These are phyloP conservation scores for Nicotiana knightiana DNA, from an alignment of 257 asterid genomes.

Conservation along the genomic window DNA sequence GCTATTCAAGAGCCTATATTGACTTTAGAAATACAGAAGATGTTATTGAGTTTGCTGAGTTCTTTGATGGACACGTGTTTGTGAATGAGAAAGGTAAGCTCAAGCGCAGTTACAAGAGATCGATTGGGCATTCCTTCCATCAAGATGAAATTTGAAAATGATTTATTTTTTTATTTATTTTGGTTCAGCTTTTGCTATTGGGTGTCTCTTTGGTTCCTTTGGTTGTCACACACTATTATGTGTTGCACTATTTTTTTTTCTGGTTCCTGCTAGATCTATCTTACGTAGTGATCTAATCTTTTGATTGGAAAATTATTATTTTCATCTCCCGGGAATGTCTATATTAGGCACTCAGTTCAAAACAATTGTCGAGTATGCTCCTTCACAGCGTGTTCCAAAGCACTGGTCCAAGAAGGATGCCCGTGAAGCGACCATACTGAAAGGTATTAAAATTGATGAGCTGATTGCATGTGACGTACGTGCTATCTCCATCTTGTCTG, in stretches of 20 bases:
- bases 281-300: neutral
- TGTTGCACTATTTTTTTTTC: neutral
- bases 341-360: conserved; percentile 77
- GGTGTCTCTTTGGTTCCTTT: neutral
- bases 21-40: conserved; percentile 71
- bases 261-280: neutral
- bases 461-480: conserved; percentile 20
- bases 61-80: conserved; percentile 84
- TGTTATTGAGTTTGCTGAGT: conserved; percentile 86
- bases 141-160: neutral
- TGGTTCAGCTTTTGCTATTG: neutral
- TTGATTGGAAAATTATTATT: neutral
- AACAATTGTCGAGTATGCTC: conserved; percentile 88
- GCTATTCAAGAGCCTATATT: conserved; percentile 70
- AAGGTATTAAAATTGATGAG: conserved; percentile 44
- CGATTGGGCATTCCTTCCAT: neutral
- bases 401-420: conserved; percentile 87
- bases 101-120: conserved; percentile 14
- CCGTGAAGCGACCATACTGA: conserved; percentile 77
- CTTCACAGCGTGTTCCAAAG: conserved; percentile 90
- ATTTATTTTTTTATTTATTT: neutral
- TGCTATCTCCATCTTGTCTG: conserved; percentile 16
- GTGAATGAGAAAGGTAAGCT: conserved; percentile 88
- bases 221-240: neutral
- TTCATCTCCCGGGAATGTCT: neutral